Evolutionary conservation across 768 basidiomycete species (phyloP), one percentile per base, ranked within the genome.

Genomic region (Boletus bicolor): DNA sequence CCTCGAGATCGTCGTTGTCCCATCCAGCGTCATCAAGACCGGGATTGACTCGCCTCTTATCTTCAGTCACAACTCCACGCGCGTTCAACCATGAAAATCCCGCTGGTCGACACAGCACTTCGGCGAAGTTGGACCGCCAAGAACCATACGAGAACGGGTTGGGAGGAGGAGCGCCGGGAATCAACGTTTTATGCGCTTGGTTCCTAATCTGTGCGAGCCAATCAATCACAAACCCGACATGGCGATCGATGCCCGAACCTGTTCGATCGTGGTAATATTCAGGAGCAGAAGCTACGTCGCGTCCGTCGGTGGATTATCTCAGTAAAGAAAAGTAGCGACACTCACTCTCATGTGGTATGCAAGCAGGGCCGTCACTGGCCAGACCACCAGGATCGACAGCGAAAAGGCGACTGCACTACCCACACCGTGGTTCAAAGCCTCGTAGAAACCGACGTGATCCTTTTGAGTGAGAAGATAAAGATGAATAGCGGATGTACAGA

Each of bases 231-330:
- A 30, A 28, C 45, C 53, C 44, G 44, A 54, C 45, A 41, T 37
- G 54, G 43, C 19, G 41, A 61, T 65, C 60, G 51, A 51, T 45
- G 53, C 50, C 67, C 83, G 71, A 69, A 89, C 89, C 81, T 93
- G 92, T 75, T 98, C 95, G 58, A 98, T 93, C n/a, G 94, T 98
- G 9, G 95, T 97, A 36, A 93, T 79, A 70, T 96, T 95, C 59
- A 93, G 76, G 34, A 93, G 68, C 51, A 96, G 73, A 46, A 98
- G 78, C 87, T 91, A 68, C 36, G 46, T 52, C 9, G 12, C 15
- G 8, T 47, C 24, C 6, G 56, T 64, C 41, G 62, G 55, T 30
- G 26, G 15, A 26, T 36, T 30, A 24, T 38, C 26, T 45, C 12
- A 14, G 34, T 9, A 11, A 15, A 26, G 19, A 41, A 52, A 9